These are phyloP conservation scores for Kalaharituber pfeilii DNA, from an alignment of 2,329 filamentous ascomycete species.

Conservation along the genomic window DNA sequence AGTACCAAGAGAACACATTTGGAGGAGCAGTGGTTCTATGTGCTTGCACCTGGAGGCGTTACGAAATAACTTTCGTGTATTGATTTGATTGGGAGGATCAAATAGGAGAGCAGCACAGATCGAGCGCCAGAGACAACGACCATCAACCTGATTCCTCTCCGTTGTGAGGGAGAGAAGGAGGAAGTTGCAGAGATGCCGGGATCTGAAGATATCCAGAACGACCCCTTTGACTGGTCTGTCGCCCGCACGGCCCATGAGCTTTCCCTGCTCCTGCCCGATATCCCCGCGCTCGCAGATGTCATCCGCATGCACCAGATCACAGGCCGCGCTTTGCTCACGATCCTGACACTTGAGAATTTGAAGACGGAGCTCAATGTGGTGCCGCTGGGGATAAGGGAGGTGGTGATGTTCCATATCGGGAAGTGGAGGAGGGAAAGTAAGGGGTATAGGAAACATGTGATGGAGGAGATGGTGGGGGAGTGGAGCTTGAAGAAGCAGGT, in stretches of 20 bases:
- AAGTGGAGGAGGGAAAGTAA: constrained; percentile 3
- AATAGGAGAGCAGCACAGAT: no score
- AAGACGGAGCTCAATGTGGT: constrained; percentile 11
- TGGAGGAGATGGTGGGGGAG: background rate
- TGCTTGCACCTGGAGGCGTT: no score
- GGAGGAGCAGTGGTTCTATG: no score
- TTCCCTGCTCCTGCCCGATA: background rate
- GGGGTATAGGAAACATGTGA: constrained; percentile 4
- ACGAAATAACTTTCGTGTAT: no score
- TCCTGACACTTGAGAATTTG: constrained; percentile 10
- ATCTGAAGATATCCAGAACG: no score
- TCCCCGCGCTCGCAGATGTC: background rate
- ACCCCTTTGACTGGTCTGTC: constrained; percentile 13
- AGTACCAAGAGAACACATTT: no score
- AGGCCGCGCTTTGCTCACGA: constrained; percentile 11
- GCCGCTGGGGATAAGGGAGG: constrained; percentile 9
- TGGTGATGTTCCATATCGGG: constrained; percentile 9
- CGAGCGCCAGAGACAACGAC: no score
- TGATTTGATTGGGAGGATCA: no score
- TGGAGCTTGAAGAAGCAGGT: background rate
- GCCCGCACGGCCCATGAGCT: constrained; percentile 4
- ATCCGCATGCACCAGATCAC: constrained; percentile 11
- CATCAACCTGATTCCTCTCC: no score
- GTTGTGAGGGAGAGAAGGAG: no score
- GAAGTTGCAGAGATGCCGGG: no score